Percentiles rank a stretch among this genome's conserved stretches.
Conservation (phyloP, 768 basidiomycete genomes). For the Pleurotus sapidus region DNA sequence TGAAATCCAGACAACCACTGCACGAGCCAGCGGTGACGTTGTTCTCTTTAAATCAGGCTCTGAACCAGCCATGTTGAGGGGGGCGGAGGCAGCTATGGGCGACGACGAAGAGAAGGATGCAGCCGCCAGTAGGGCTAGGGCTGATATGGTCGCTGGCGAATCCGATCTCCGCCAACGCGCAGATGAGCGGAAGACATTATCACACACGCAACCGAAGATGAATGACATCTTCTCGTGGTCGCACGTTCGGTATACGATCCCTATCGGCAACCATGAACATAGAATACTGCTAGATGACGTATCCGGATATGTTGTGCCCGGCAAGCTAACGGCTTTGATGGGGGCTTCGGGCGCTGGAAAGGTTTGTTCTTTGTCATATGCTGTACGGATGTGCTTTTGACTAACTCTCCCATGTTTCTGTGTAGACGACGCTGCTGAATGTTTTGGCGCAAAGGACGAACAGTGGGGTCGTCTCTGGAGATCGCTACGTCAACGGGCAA, state of each 20-base stretch:
- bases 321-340: constrained; percentile 79
- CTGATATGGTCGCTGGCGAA: constrained; percentile 6
- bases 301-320: constrained; percentile 81
- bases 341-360: constrained; percentile 51
- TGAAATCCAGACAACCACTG: constrained; percentile 43
- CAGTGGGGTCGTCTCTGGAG: constrained; percentile 47
- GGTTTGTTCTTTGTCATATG: constrained; percentile 20
- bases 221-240: constrained; percentile 80
- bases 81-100: background rate
- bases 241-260: constrained; percentile 63
- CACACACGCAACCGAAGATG: constrained; percentile 40
- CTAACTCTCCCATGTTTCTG: constrained; percentile 40
- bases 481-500: constrained; percentile 54
- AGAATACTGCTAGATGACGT: constrained; percentile 64
- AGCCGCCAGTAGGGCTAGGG: background rate
- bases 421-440: constrained; percentile 54
- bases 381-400: constrained; percentile 30
- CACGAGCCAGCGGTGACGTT: constrained; percentile 31
- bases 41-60: constrained; percentile 65
- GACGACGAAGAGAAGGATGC: constrained; percentile 12
- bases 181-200: constrained; percentile 24
- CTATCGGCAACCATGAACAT: constrained; percentile 39
- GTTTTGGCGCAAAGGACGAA: constrained; percentile 49
- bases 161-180: constrained; percentile 14
- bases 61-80: constrained; percentile 2